Percentiles rank a stretch among this genome's conserved stretches.
phyloP scores from a whole-genome alignment of 108 stramenopile genomes.

The Fragilariopsis cylindrus region DNA sequence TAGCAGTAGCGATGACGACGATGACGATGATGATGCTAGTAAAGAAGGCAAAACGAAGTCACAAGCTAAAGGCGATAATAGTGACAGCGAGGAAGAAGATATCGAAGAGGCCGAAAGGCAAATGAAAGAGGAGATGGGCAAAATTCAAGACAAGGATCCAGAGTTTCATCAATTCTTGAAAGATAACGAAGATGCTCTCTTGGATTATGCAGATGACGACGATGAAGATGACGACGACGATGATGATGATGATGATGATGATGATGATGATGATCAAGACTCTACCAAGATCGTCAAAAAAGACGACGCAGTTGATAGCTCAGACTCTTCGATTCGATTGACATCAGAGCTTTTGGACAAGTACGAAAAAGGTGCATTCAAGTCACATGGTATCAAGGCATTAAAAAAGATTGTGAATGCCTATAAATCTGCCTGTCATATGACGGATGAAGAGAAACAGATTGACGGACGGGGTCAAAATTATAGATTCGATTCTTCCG shows the following conservation, averaged over 20 bases:
- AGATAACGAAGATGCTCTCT: constrained; percentile 78
- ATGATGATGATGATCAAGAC: constrained; percentile 27
- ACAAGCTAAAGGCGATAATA: neutral
- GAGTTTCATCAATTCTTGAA: constrained; percentile 88
- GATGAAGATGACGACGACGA: constrained; percentile 58
- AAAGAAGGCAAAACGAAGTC: constrained; percentile 8
- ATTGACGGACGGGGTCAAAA: constrained; percentile 18
- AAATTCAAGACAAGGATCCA: constrained; percentile 78
- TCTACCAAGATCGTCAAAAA: constrained; percentile 18
- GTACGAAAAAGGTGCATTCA: constrained; percentile 68
- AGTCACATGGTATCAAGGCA: constrained; percentile 70
- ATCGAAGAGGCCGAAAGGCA: constrained; percentile 65
- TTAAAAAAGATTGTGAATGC: constrained; percentile 73
- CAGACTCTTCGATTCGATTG: constrained; percentile 34
- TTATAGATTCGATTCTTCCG: constrained; percentile 69
- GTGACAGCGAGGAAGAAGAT: constrained; percentile 78
- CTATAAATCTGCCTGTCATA: constrained; percentile 82
- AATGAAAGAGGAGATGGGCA: constrained; percentile 80
- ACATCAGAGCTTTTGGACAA: constrained; percentile 48
- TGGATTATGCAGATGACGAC: constrained; percentile 68
- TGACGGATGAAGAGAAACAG: constrained; percentile 48
- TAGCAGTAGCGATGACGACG: constrained; percentile 36
- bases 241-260: constrained; percentile 51
- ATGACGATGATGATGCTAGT: constrained; percentile 35
- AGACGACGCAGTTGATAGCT: neutral